Conservation (phyloP, 106 monocot genomes). For the Hemerocallis citrina region DNA sequence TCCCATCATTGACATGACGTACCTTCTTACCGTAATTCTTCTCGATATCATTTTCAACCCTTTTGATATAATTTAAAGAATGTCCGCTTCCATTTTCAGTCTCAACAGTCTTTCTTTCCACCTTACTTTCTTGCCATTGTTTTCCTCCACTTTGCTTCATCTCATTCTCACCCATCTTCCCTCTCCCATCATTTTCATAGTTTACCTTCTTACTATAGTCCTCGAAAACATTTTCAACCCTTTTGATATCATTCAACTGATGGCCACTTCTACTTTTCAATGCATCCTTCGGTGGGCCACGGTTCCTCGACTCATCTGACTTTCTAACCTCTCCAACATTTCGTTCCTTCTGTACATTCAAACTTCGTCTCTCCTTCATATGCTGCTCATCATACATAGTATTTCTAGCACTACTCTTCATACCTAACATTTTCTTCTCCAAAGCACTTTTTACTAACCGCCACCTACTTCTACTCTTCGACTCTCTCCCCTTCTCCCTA, state of each 20-base stretch:
- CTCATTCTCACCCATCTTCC: neutral
- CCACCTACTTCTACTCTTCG: slow-evolving; percentile 18
- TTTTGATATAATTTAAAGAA: too few species aligned
- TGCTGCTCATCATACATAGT: neutral
- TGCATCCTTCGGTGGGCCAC: neutral
- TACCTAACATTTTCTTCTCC: slow-evolving; percentile 13
- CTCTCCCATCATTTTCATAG: neutral
- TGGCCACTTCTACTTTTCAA: neutral
- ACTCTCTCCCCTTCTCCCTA: neutral
- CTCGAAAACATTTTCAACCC: neutral
- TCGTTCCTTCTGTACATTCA: neutral
- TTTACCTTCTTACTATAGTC: neutral
- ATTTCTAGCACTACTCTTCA: neutral
- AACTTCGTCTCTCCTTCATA: neutral
- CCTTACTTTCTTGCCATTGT: neutral
- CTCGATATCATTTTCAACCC: neutral
- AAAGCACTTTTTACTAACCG: slow-evolving; percentile 31
- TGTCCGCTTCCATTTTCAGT: too few species aligned
- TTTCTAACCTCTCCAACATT: slow-evolving; percentile 1
- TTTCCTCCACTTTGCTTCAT: neutral
- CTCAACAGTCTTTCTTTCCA: slow-evolving; percentile 5
- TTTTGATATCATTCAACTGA: neutral
- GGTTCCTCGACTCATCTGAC: neutral
- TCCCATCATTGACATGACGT: neutral
- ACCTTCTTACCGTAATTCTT: neutral